Conservation (phyloP, 495 filamentous ascomycete genomes). For the Aspergillus avenaceus region DNA sequence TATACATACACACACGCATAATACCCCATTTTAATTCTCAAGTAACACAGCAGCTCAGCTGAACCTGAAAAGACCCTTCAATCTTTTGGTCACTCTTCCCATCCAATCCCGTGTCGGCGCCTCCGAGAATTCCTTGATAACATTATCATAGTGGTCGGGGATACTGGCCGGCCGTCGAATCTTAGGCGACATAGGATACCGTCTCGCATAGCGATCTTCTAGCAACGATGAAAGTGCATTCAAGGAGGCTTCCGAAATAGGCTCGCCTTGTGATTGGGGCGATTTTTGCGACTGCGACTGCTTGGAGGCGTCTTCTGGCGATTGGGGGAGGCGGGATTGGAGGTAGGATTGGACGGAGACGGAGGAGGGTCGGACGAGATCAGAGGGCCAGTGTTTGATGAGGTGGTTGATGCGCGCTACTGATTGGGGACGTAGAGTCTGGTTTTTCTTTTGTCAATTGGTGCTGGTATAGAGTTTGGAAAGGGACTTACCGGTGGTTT, state of each 20-base stretch:
- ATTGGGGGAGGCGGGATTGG: slow-evolving; percentile 51
- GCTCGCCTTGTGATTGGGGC: slow-evolving; percentile 22
- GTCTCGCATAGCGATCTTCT: slow-evolving; percentile 63
- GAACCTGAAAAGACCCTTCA: slow-evolving; percentile 63
- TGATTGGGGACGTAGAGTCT: slow-evolving; percentile 34
- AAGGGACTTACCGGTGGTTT: slow-evolving; percentile 23
- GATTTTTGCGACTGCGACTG: slow-evolving; percentile 16
- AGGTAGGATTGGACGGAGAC: slow-evolving; percentile 71
- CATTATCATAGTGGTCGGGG: slow-evolving; percentile 69
- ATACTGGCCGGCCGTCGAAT: slow-evolving; percentile 68
- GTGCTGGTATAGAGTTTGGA: slow-evolving; percentile 2
- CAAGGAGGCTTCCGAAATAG: slow-evolving; percentile 54
- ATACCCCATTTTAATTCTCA: neutral
- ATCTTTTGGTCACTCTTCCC: slow-evolving; percentile 49
- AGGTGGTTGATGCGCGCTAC: slow-evolving; percentile 52
- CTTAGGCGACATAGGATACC: slow-evolving; percentile 61
- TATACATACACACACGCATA: slow-evolving; percentile 1
- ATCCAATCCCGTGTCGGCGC: slow-evolving; percentile 60
- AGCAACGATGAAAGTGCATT: slow-evolving; percentile 74
- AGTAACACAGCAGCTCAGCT: slow-evolving; percentile 22
- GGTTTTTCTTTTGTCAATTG: too few species aligned
- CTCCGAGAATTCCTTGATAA: slow-evolving; percentile 68
- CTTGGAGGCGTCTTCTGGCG: slow-evolving; percentile 11
- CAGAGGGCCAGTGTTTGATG: slow-evolving; percentile 73
- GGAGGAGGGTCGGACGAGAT: slow-evolving; percentile 67